These are phyloP conservation scores for Grigorovia yakushimaensis DNA, from an alignment of 805 yeast genomes.

Conservation along the genomic window DNA sequence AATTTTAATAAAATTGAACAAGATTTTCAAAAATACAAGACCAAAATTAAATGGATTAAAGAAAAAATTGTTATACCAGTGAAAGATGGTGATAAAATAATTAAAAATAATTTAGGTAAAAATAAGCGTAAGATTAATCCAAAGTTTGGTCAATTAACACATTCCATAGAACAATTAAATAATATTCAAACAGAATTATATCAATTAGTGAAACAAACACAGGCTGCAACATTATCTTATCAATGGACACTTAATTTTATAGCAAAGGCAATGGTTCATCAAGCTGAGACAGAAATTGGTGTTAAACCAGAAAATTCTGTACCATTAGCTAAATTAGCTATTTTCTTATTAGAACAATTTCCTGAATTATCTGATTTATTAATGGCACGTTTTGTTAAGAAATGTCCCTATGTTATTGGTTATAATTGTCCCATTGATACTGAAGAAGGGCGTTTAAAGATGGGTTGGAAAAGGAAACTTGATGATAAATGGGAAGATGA, in stretches of 20 bases:
- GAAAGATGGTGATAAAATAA: slow-evolving; percentile 36
- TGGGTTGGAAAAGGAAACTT: slow-evolving; percentile 73
- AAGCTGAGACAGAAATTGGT: slow-evolving; percentile 86
- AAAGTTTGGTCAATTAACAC: slow-evolving; percentile 84
- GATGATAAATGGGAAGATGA: slow-evolving; percentile 43
- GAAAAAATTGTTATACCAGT: slow-evolving; percentile 46
- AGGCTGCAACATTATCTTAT: slow-evolving; percentile 23
- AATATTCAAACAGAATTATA: slow-evolving; percentile 43
- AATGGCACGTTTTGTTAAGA: slow-evolving; percentile 77
- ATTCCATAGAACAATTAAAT: slow-evolving; percentile 49
- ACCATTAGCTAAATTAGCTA: slow-evolving; percentile 64
- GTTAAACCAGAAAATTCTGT: slow-evolving; percentile 69
- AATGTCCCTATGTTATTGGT: slow-evolving; percentile 85
- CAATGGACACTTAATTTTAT: slow-evolving; percentile 72
- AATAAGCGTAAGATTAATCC: slow-evolving; percentile 74
- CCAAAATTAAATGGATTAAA: slow-evolving; percentile 51
- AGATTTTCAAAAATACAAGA: slow-evolving; percentile 38
- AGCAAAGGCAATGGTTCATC: slow-evolving; percentile 78
- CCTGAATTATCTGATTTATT: slow-evolving; percentile 34
- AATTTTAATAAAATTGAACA: slow-evolving; percentile 32
- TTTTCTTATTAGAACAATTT: slow-evolving; percentile 40
- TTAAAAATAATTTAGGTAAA: slow-evolving; percentile 46
- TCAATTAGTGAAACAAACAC: slow-evolving; percentile 40
- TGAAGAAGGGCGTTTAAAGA: slow-evolving; percentile 66
- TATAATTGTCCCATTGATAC: slow-evolving; percentile 66